These are phyloP conservation scores for Solanum etuberosum DNA, from an alignment of 257 asterid species.

Conservation along the genomic window DNA sequence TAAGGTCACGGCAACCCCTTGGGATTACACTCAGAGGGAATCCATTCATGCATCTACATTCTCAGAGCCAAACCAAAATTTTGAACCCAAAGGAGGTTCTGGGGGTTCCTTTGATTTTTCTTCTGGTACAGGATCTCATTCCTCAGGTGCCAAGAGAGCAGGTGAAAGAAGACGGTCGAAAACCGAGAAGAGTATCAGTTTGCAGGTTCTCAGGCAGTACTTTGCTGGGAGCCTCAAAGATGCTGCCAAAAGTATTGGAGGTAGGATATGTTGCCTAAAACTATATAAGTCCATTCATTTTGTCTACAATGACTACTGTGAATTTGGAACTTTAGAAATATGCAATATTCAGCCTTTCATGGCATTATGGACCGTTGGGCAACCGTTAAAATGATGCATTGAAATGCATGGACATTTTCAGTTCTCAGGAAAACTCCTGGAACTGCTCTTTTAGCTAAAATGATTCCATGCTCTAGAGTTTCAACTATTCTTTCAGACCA, in stretches of 20 bases:
- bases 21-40: conserved; percentile 25
- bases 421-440: neutral
- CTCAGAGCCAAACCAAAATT: conserved; percentile 22
- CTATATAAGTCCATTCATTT: neutral
- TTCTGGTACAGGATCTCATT: conserved; percentile 14
- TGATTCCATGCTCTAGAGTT: neutral
- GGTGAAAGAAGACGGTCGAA: conserved; percentile 43
- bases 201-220: conserved; percentile 57
- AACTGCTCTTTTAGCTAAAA: neutral
- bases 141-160: conserved; percentile 25
- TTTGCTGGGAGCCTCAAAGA: conserved; percentile 79
- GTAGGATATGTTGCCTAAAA: conserved; percentile 21
- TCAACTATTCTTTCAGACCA: neutral
- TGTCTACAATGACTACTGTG: neutral
- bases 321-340: neutral
- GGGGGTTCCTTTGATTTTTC: conserved; percentile 26
- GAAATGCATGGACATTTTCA: neutral
- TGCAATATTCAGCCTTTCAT: neutral
- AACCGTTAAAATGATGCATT: neutral
- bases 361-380: neutral
- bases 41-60: conserved; percentile 9
- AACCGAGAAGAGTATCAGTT: conserved; percentile 61
- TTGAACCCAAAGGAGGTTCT: conserved; percentile 22
- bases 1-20: conserved; percentile 25
- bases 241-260: conserved; percentile 79